Conservation (phyloP, 495 filamentous ascomycete genomes). For the Penicillium fimorum region DNA sequence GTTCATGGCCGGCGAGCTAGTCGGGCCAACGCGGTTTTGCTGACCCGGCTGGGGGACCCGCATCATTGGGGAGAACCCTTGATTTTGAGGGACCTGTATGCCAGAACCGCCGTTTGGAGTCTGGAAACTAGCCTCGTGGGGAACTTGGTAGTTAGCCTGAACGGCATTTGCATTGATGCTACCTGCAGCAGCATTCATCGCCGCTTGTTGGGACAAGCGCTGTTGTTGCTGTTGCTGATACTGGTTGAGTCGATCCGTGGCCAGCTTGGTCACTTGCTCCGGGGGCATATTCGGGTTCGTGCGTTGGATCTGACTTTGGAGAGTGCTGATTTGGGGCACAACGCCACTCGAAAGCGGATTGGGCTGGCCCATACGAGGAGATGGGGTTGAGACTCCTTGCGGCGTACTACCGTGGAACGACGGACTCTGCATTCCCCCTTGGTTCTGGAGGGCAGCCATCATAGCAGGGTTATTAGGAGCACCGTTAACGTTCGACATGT, state of each 20-base stretch:
- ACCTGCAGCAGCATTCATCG: constrained; percentile 68
- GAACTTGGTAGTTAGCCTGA: constrained; percentile 42
- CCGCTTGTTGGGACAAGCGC: constrained; percentile 52
- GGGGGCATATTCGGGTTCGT: constrained; percentile 55
- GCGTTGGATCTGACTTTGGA: constrained; percentile 51
- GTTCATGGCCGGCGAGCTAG: constrained; percentile 43
- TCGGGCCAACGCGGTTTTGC: constrained; percentile 41
- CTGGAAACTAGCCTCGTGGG: constrained; percentile 44
- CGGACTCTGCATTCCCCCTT: constrained; percentile 49
- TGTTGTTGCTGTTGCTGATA: constrained; percentile 55
- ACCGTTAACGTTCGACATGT: constrained; percentile 48
- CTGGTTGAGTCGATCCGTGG: constrained; percentile 57
- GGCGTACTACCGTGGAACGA: constrained; percentile 45
- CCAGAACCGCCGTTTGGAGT: constrained; percentile 37
- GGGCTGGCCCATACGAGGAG: constrained; percentile 52
- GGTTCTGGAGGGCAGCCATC: constrained; percentile 52
- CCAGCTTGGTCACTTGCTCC: constrained; percentile 59
- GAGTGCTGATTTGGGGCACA: constrained; percentile 52
- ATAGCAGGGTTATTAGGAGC: constrained; percentile 54
- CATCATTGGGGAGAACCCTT: constrained; percentile 72
- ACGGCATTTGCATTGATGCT: constrained; percentile 31
- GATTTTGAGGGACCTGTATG: constrained; percentile 51
- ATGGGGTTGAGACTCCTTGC: constrained; percentile 48
- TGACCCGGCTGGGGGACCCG: constrained; percentile 61
- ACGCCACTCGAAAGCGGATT: constrained; percentile 54